Base-by-base conservation (phyloP, 2,329 filamentous ascomycete genomes). In the Scorias spongiosa region DNA sequence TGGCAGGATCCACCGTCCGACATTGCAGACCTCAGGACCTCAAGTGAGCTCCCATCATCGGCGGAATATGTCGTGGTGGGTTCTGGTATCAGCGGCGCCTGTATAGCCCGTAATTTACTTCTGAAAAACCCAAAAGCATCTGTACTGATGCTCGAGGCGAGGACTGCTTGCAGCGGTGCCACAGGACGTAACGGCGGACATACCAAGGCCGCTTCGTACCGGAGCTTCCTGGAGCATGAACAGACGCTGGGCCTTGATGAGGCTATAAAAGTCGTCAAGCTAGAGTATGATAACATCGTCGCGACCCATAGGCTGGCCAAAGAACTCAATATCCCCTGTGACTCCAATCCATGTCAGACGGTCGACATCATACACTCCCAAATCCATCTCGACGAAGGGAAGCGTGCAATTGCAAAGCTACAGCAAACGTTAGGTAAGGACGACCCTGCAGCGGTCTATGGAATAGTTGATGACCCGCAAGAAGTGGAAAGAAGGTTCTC, bases 331-430 rank as follows among this genome's bases (percentile, higher is more conserved):
- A 71, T 76, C 29, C 55, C 61, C 10, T 68, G 73, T 52, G 75
- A 78, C 51, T 69, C 66, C 41, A 53, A 60, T 32, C 54, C 66
- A 9, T 70, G 73, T 49, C 62, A 67, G 18, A 80, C 76, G 0
- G 66, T 77, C 2, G 76, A 80, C 54, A 60, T 78, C 2, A 62
- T 78, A 29, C 78, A 76, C 53, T 71, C 76, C 46, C 46, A 60
- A 14, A 54, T 46, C 8, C 59, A 67, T 41, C 70, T 68, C 61
- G 54, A 56, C 4, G 44, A 41, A 14, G 66, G 67, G 1, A 52
- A 58, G 18, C 48, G 52, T 12, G 63, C 66, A 2, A 64, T 75
- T 12, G 52, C 57, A 3, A 57, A 65, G 4, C 71, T 77, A 66
- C 62, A 60, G 20, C 58, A 56, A 9, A 60, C 62, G 2, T 62